Evolutionary conservation across 768 basidiomycete genomes (phyloP).

Genomic region (Paxillus involutus): DNA sequence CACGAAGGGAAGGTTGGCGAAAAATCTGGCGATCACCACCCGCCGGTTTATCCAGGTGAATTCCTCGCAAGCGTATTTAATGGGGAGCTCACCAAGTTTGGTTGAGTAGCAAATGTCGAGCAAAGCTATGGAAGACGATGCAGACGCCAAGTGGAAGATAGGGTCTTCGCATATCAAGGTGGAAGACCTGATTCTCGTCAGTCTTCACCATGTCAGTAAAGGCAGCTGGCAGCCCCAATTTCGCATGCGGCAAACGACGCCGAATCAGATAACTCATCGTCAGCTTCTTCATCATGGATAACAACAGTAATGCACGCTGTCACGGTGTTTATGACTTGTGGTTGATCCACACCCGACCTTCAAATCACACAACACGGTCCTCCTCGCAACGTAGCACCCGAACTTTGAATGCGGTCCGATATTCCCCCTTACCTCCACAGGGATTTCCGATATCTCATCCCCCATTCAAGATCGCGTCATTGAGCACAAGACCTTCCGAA

Average conservation of each 20-base stretch:
- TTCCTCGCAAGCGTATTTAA: neutral
- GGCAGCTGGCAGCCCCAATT: slow-evolving; percentile 79
- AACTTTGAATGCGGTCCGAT: neutral
- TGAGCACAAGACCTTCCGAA: neutral
- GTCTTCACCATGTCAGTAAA: slow-evolving; percentile 76
- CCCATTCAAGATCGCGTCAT: too few species aligned
- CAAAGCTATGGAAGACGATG: slow-evolving; percentile 53
- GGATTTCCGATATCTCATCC: neutral
- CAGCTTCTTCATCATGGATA: too few species aligned
- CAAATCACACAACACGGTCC: too few species aligned
- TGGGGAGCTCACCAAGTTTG: neutral
- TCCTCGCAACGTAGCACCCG: too few species aligned
- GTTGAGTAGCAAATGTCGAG: slow-evolving; percentile 48
- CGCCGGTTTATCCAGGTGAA: slow-evolving; percentile 61
- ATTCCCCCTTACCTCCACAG: neutral
- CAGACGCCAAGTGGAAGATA: slow-evolving; percentile 55
- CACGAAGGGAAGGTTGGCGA: slow-evolving; percentile 66
- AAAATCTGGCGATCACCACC: slow-evolving; percentile 68
- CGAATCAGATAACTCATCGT: neutral
- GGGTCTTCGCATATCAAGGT: slow-evolving; percentile 53
- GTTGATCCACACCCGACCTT: too few species aligned
- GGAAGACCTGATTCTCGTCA: slow-evolving; percentile 68
- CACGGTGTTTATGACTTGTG: too few species aligned
- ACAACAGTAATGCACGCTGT: too few species aligned
- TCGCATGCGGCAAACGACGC: slow-evolving; percentile 35